A percentile compares a stretch with the other conserved stretches of the same genome.
phyloP scores from a whole-genome alignment of 2,329 filamentous ascomycete genomes.

The Sclerotinia sclerotiorum region DNA sequence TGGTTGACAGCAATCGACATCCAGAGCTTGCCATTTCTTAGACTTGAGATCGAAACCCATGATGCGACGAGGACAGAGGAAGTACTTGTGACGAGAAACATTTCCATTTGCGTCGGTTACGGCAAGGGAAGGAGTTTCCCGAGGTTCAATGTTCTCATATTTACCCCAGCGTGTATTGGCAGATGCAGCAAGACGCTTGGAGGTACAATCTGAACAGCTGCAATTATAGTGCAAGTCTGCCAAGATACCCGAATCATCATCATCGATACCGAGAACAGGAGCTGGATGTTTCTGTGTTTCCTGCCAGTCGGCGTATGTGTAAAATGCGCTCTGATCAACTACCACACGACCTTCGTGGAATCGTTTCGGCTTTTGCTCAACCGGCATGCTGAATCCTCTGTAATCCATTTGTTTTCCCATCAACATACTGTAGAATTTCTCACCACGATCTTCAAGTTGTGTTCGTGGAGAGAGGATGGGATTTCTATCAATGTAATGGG shows the following conservation, averaged over 20 bases:
- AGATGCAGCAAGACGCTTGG: constrained; percentile 30
- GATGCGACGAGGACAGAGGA: constrained; percentile 30
- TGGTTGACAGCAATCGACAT: constrained; percentile 29
- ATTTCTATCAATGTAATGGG: constrained; percentile 28
- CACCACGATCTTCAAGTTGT: constrained; percentile 31
- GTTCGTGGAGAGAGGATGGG: constrained; percentile 26
- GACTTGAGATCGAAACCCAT: constrained; percentile 34
- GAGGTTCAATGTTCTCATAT: constrained; percentile 32
- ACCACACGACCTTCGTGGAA: constrained; percentile 31
- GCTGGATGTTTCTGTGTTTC: constrained; percentile 29
- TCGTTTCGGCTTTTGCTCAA: constrained; percentile 30
- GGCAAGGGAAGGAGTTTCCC: constrained; percentile 25
- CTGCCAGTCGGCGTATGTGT: constrained; percentile 32
- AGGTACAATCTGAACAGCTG: constrained; percentile 27
- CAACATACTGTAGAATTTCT: constrained; percentile 34
- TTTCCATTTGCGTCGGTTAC: constrained; percentile 19
- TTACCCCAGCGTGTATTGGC: constrained; percentile 30
- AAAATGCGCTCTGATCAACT: constrained; percentile 30
- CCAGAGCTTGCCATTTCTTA: constrained; percentile 32
- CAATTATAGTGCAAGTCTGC: constrained; percentile 32
- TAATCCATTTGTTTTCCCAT: constrained; percentile 34
- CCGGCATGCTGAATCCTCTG: constrained; percentile 31
- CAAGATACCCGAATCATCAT: constrained; percentile 30
- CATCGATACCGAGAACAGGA: constrained; percentile 29
- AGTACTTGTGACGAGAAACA: constrained; percentile 28